These are phyloP conservation scores for Penicillium sp. DNA, from an alignment of 2,329 filamentous ascomycete species.

Conservation along the genomic window DNA sequence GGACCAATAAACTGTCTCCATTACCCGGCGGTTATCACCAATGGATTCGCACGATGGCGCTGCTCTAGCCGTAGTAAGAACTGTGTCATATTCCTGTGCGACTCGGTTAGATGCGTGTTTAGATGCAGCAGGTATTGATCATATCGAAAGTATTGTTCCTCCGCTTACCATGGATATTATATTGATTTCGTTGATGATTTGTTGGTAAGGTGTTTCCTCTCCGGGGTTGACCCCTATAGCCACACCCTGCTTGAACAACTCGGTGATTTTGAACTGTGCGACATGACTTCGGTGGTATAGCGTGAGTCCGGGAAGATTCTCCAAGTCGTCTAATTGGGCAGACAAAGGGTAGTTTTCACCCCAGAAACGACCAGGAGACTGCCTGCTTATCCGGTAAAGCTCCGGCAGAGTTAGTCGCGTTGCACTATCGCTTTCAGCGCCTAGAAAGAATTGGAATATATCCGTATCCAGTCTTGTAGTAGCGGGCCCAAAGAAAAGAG, in stretches of 20 bases:
- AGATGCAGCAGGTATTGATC: background rate
- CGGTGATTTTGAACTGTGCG: conserved; percentile 30
- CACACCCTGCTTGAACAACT: conserved; percentile 21
- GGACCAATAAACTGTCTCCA: conserved; percentile 32
- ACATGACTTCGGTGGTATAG: conserved; percentile 32
- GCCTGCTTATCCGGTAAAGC: conserved; percentile 30
- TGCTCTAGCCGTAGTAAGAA: conserved; percentile 24
- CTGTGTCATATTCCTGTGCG: conserved; percentile 27
- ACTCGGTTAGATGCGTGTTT: background rate
- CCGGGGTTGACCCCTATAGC: background rate
- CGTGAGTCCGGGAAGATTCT: conserved; percentile 28
- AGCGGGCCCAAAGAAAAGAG: conserved; percentile 25
- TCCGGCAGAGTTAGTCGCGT: conserved; percentile 22
- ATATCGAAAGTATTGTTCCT: background rate
- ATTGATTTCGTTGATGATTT: conserved; percentile 24
- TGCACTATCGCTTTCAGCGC: conserved; percentile 12
- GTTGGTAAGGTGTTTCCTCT: conserved; percentile 18
- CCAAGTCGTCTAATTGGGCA: conserved; percentile 32
- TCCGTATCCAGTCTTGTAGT: conserved; percentile 20
- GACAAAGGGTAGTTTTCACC: conserved; percentile 28
- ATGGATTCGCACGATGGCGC: conserved; percentile 24
- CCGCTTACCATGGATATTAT: conserved; percentile 23
- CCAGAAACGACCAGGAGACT: conserved; percentile 33
- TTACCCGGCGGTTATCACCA: conserved; percentile 24
- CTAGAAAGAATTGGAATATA: conserved; percentile 29